Evolutionary conservation across 129 eudicot species (phyloP), one percentile per base, ranked within the genome.

Genomic region (Flaveria linearis): DNA sequence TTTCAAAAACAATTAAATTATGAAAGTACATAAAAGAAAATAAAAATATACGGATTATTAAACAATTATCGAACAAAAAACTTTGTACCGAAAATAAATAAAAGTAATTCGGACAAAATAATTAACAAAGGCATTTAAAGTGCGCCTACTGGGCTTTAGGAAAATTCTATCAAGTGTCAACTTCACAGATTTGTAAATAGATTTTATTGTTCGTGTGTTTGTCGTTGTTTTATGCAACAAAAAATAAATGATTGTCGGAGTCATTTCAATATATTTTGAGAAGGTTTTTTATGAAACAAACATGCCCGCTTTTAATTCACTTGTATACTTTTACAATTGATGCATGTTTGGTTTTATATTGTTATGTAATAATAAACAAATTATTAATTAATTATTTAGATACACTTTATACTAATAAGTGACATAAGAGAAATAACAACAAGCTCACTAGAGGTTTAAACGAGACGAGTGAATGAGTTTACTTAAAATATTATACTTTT

Each of bases 161-260:
- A 69, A 42, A 55, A 43, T 77, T 17, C 28, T 9, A 7, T 61
- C 42, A 28, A 61, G 68, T 77, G 81, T 69, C 76, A 58, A 68
- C 75, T 55, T 56, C 50, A 17, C 3, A 77, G 36, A 77, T 77
- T 53, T 52, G 56, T 68, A 68, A 68, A 68, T 39, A 25, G 58
- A 58, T 68, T 56, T 43, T 55, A 18, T 12, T 72, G 68, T 73
- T 18, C 41, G n/a, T 12, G 33, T 72, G 6, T 72, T 15, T 49
- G 67, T 72, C 10, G 66, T 53, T 18, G 14, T 72, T 23, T 55
- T 51, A 15, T 23, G 67, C 41, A 25, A 60, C 53, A 52, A 71
- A 49, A 65, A 33, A 1, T 77, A 55, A 77, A 77, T 77, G 60
- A 68, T 55, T 55, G 20, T 47, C 25, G 58, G 46, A 36, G 22